Conservation (phyloP, 768 basidiomycete species). For the Plicaturopsis crispa region DNA sequence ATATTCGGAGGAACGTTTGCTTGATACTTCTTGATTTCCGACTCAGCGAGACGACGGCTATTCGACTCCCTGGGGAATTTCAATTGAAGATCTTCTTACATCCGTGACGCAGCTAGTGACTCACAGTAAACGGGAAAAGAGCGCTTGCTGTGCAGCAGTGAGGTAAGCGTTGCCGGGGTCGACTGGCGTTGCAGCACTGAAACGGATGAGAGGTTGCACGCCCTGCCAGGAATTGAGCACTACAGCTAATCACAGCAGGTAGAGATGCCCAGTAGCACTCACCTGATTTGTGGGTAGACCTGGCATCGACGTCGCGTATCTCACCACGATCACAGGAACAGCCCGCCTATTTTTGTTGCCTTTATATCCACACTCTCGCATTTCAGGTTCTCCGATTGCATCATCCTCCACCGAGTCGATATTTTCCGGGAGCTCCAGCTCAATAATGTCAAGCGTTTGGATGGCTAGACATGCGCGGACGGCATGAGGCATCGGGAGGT, state of each 20-base stretch:
- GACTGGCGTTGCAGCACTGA: background rate
- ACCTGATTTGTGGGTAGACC: conserved; percentile 6
- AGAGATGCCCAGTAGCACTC: background rate
- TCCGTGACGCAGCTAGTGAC: no score
- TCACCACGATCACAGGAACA: conserved; percentile 7
- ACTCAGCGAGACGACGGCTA: conserved; percentile 4
- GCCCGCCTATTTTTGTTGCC: conserved; percentile 9
- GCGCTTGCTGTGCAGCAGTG: background rate
- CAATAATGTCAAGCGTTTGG: conserved; percentile 6
- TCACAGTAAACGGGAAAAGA: background rate
- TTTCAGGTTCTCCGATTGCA: background rate
- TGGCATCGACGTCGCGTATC: conserved; percentile 7
- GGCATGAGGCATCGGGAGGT: background rate
- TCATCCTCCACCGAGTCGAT: conserved; percentile 6
- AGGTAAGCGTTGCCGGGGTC: background rate
- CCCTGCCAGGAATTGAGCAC: background rate
- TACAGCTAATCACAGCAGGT: background rate
- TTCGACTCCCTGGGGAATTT: conserved; percentile 6
- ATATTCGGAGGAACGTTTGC: background rate
- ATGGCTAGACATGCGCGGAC: conserved; percentile 6
- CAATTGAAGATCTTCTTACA: no score
- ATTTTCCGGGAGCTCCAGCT: conserved; percentile 6
- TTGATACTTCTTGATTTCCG: conserved; percentile 6
- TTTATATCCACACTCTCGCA: conserved; percentile 2
- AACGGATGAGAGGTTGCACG: background rate